Evolutionary conservation across 2,329 filamentous ascomycete genomes (phyloP).

Genomic region (Grosmannia clavigera): DNA sequence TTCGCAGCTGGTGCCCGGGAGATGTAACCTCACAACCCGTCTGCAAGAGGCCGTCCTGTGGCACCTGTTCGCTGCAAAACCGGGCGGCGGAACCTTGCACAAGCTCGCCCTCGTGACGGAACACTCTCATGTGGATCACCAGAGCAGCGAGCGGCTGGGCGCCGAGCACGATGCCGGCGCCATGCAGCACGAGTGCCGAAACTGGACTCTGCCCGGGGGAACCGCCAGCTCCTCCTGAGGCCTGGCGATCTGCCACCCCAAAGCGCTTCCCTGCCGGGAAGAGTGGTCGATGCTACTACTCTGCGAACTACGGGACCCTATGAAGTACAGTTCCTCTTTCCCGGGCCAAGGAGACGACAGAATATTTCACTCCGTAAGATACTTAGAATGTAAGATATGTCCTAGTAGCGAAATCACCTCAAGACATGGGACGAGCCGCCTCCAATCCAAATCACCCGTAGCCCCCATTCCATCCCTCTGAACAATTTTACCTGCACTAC

Average conservation of each 20-base stretch:
- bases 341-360: background rate
- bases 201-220: background rate
- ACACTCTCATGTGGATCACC: background rate
- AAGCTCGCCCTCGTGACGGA: background rate
- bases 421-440: background rate
- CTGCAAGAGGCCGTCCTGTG: background rate
- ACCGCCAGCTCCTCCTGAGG: background rate
- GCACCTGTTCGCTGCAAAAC: background rate
- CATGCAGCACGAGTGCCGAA: background rate
- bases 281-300: too few species aligned
- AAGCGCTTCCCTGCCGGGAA: background rate
- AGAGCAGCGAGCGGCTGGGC: background rate
- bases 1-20: background rate
- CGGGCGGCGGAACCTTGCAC: background rate
- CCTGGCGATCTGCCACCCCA: background rate
- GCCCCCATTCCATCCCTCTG: background rate
- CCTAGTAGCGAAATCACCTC: background rate
- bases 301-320: too few species aligned
- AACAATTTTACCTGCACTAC: too few species aligned
- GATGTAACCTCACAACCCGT: background rate
- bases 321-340: too few species aligned
- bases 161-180: background rate
- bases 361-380: too few species aligned
- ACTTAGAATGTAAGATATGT: too few species aligned
- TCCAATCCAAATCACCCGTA: background rate